These are phyloP conservation scores for Candida sanyaensis DNA, from an alignment of 1,139 yeast genomes.

Conservation along the genomic window DNA sequence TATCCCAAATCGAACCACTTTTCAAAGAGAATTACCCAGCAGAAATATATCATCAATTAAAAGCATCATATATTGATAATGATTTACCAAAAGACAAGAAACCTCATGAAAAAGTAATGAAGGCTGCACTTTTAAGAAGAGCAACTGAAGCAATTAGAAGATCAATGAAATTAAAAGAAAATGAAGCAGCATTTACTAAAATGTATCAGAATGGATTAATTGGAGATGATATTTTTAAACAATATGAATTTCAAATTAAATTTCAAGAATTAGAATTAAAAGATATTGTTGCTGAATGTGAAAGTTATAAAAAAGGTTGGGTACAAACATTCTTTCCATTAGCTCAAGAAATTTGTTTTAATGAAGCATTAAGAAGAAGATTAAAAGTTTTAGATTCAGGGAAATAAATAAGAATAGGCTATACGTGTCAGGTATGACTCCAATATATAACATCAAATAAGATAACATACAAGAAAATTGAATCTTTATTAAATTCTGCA, in stretches of 20 bases:
- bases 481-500: neutral
- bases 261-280: constrained; percentile 78
- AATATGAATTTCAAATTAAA: constrained; percentile 76
- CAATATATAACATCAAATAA: too few species aligned
- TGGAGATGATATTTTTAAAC: constrained; percentile 85
- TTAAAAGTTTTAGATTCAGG: constrained; percentile 22
- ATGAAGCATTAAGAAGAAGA: constrained; percentile 87
- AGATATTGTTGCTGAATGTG: constrained; percentile 79
- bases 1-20: constrained; percentile 64
- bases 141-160: constrained; percentile 74
- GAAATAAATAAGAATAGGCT: too few species aligned
- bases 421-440: too few species aligned
- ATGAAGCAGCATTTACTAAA: constrained; percentile 64
- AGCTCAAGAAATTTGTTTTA: constrained; percentile 88
- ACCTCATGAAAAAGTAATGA: constrained; percentile 79
- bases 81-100: constrained; percentile 43
- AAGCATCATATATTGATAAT: constrained; percentile 45
- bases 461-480: too few species aligned
- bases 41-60: constrained; percentile 63
- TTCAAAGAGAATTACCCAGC: constrained; percentile 69
- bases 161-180: constrained; percentile 69
- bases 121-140: constrained; percentile 79
- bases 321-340: constrained; percentile 71
- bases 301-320: constrained; percentile 77
- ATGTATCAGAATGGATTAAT: constrained; percentile 87